A percentile compares a stretch with the other conserved stretches of the same genome.
Evolutionary conservation across 2,329 filamentous ascomycete species (phyloP).

Genomic region (Domatiomyces catenatus): DNA sequence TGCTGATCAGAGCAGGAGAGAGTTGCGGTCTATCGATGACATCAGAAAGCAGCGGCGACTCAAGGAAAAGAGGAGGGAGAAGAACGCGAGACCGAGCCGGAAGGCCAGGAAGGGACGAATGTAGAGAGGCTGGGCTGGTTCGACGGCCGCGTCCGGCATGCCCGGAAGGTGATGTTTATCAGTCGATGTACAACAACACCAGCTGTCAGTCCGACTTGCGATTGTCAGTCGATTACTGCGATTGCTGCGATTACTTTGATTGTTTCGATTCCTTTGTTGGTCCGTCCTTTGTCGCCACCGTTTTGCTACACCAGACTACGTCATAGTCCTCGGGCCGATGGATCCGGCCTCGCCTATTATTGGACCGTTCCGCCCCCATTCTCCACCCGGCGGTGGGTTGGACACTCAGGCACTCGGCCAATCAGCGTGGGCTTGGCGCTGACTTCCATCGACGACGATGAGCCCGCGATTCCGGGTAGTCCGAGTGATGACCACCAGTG

Average conservation of each 20-base stretch:
- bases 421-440: neutral
- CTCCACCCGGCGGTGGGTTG: neutral
- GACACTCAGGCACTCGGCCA: neutral
- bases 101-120: slow-evolving; percentile 1
- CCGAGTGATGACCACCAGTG: neutral
- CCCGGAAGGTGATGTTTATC: neutral
- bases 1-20: slow-evolving; percentile 10
- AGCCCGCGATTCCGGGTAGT: neutral
- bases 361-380: neutral
- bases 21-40: slow-evolving; percentile 55
- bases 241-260: too few relatives aligned
- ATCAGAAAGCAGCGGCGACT: slow-evolving; percentile 68
- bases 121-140: neutral
- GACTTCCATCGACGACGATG: neutral
- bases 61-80: slow-evolving; percentile 61
- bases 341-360: neutral
- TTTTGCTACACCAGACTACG: neutral
- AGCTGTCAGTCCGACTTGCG: neutral
- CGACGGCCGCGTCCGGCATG: too few relatives aligned
- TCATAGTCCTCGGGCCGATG: neutral
- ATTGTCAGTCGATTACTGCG: neutral
- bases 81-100: slow-evolving; percentile 62
- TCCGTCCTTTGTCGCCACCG: neutral
- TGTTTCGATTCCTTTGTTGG: neutral
- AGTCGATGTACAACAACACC: neutral